phyloP scores from a whole-genome alignment of 108 stramenopile species.

The Nitzschia sp. region DNA sequence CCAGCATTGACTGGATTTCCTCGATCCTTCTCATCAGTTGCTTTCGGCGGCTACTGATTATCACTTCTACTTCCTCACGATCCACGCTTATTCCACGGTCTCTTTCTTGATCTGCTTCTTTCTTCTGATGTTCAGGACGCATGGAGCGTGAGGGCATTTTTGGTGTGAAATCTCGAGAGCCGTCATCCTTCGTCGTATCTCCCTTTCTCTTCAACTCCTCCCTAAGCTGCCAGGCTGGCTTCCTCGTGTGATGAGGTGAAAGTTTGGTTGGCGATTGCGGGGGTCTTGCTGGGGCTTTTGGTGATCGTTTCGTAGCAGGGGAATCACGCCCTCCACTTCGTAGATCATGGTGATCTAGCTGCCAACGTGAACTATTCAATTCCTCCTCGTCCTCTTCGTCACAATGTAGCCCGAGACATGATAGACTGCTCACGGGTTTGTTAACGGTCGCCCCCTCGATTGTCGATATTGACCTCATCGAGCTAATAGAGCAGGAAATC shows the following conservation, averaged over 20 bases:
- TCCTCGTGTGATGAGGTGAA: not conserved
- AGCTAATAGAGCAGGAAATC: not conserved
- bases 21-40: not conserved
- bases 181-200: too few relatives aligned
- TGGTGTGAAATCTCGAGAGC: not conserved
- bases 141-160: not conserved
- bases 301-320: not conserved
- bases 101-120: not conserved
- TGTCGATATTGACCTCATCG: too few relatives aligned
- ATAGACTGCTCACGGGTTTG: too few relatives aligned
- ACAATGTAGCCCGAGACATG: too few relatives aligned
- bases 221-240: not conserved
- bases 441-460: too few relatives aligned
- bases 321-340: not conserved
- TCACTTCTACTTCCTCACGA: too few relatives aligned
- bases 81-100: too few relatives aligned
- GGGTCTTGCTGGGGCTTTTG: not conserved
- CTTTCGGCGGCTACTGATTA: too few relatives aligned
- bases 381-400: too few relatives aligned
- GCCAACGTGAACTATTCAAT: not conserved
- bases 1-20: not conserved
- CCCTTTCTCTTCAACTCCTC: not conserved
- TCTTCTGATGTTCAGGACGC: not conserved
- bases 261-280: not conserved
- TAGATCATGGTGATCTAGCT: not conserved